Base-by-base conservation (phyloP, 1,139 yeast genomes). In the Blastobotrys illinoisensis region DNA sequence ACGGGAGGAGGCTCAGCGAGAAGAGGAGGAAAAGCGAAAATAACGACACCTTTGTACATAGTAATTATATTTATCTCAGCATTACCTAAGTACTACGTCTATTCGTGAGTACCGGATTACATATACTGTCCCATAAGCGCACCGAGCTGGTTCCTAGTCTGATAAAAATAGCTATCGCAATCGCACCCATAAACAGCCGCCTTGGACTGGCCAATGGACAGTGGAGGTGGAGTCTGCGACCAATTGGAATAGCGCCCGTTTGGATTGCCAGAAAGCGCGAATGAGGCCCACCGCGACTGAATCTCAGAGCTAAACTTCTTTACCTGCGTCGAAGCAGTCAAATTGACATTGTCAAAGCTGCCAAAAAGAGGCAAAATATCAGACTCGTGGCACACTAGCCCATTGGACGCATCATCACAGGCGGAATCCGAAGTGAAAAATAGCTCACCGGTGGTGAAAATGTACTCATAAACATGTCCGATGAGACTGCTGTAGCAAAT, bases 321-420 rank as follows among this genome's bases (percentile, higher is more conserved):
- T 51, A 64, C 64, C 16, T 58, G 53, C 1, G 60, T 43, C 13
- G 61, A 48, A 2, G 58, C 58, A 2, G 60, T 43, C 7, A 56
- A 47, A 2, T 51, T 9, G 26, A 58, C 47, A 50, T 40, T 46
- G 23, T 18, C 48, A n/a, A 46, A 26, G 16, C 20, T 44, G 49
- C 51, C 53, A 36, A 50, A 49, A 9, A 52, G n/a, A 4, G 44
- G 23, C 26, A 46, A 7, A 20, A 52, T 52, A 20, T 69, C 72
- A 47, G 68, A 69, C 52, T 68, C 65, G 50, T 69, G 72, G 55
- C 72, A 69, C 3, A 67, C 71, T 11, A 56, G 47, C 13, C 48
- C 53, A 3, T 54, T 54, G 16, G 52, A 32, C 16, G 40, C 40
- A 11, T 3, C 40, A n/a, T 32, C 40, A 16, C 40, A 32, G 40